Evolutionary conservation across 192 early-diverging fungal species (phyloP), one percentile per base, ranked within the genome.

Genomic region (Gonapodya sp.): DNA sequence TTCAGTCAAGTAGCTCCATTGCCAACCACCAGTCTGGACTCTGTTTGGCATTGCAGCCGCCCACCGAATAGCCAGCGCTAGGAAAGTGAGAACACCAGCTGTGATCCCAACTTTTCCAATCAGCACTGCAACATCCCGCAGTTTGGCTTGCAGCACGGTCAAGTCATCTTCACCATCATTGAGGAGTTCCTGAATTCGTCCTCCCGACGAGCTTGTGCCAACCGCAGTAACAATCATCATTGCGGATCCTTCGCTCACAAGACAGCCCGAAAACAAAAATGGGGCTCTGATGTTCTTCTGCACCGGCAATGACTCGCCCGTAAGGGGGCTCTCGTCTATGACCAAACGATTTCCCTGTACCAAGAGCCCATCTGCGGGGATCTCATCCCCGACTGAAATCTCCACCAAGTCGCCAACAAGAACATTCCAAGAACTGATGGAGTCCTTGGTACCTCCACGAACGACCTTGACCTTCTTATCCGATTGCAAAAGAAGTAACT

Each of bases 21-120:
- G 18, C 75, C 75, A 77, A 2, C 75, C 75, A 34, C 75, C 31
- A 2, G 30, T 34, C 8, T 77, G 75, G 8, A 77, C 30, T 8
- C 34, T 16, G 8, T 8, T 34, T 16, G 75, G 30, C 75, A 77
- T 18, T 2, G 2, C 18, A 36, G 89, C 86, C 0, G 87, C 89
- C 87, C 87, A 91, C 24, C 89, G 85, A 36, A 90, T 83, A 2
- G 85, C 78, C 0, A 91, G 84, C 1, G 84, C 88, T 31, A 88
- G 36, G 84, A 91, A 91, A 0, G 90, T 91, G 33, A 89, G 78
- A 36, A 90, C 85, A 78, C 90, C 90, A n/a, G 89, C 84, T 0
- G 86, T 86, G 35, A 91, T 87, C 36, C 90, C 90, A 80, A 91
- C 79, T 83, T 91, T 91, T n/a, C 90, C 90, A 77, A 91, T 89